Conservation (phyloP, 495 filamentous ascomycete genomes). For the Daldinia childiae region DNA sequence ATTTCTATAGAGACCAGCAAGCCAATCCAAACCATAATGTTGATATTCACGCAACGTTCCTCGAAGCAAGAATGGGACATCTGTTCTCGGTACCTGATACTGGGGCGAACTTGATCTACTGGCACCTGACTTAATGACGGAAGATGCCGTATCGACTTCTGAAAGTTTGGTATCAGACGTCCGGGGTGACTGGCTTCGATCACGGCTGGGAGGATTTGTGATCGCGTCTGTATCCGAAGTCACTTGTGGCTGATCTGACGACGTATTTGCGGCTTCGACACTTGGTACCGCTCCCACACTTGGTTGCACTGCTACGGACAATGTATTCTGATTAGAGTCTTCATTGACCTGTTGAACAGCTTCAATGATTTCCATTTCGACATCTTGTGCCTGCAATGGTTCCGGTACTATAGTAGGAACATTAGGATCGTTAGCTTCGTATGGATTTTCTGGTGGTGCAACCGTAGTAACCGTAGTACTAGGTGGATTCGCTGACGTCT, state of each 20-base stretch:
- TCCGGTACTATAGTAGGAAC: constrained; percentile 12
- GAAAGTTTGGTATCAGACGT: constrained; percentile 75
- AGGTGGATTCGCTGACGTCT: neutral
- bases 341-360: constrained; percentile 51
- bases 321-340: constrained; percentile 42
- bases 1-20: constrained; percentile 89
- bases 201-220: constrained; percentile 52
- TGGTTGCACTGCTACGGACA: constrained; percentile 40
- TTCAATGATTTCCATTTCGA: constrained; percentile 40
- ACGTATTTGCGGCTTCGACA: constrained; percentile 39
- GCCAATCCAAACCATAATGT: constrained; percentile 95
- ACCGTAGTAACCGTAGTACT: neutral
- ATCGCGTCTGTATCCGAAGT: constrained; percentile 51
- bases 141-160: constrained; percentile 72
- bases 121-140: constrained; percentile 58
- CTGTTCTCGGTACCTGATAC: constrained; percentile 67
- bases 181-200: constrained; percentile 63
- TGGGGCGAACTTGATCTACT: constrained; percentile 57
- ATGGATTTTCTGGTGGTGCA: constrained; percentile 14
- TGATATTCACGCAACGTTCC: constrained; percentile 96
- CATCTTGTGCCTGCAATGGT: constrained; percentile 33
- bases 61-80: constrained; percentile 86
- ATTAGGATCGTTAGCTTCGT: constrained; percentile 22
- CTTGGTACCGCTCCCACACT: constrained; percentile 17
- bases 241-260: constrained; percentile 36